phyloP scores from a whole-genome alignment of 2,329 filamentous ascomycete species.

The Aspergillus sp. region DNA sequence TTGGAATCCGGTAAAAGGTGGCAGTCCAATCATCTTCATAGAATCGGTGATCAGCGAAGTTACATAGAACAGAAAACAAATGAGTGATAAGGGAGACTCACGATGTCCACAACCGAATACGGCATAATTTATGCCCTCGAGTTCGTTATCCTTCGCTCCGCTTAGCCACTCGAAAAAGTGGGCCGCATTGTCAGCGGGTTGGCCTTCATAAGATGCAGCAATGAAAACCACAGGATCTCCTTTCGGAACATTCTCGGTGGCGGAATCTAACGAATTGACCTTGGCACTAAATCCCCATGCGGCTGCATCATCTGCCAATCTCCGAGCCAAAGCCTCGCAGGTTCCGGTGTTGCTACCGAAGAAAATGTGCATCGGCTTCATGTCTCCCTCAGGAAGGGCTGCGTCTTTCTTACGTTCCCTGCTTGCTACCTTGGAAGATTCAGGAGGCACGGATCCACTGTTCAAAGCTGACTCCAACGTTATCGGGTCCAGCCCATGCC shows the following conservation, averaged over 20 bases:
- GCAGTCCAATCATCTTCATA: slow-evolving; percentile 47
- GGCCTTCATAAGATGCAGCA: slow-evolving; percentile 72
- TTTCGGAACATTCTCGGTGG: slow-evolving; percentile 61
- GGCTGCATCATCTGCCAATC: slow-evolving; percentile 61
- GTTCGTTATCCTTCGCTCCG: slow-evolving; percentile 50
- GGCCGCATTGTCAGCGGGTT: slow-evolving; percentile 71
- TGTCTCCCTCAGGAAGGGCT: slow-evolving; percentile 6
- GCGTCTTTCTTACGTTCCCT: slow-evolving; percentile 25
- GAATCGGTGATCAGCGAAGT: neutral
- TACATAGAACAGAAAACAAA: neutral
- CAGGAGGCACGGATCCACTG: slow-evolving; percentile 13
- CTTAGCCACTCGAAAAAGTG: slow-evolving; percentile 70
- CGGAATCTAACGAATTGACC: slow-evolving; percentile 62
- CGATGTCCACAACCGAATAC: slow-evolving; percentile 70
- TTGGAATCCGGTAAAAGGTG: slow-evolving; percentile 70
- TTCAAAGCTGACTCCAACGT: slow-evolving; percentile 44
- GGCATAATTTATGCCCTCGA: slow-evolving; percentile 63
- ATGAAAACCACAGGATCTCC: slow-evolving; percentile 66
- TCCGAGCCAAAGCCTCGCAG: slow-evolving; percentile 68
- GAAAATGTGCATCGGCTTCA: slow-evolving; percentile 62
- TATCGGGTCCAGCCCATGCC: slow-evolving; percentile 51
- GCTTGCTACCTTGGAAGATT: slow-evolving; percentile 12
- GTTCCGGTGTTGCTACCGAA: slow-evolving; percentile 77
- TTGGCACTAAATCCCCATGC: slow-evolving; percentile 61
- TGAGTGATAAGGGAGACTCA: slow-evolving; percentile 19